Base-by-base conservation (phyloP, 1,139 yeast species). In the Pichia cactophila region DNA sequence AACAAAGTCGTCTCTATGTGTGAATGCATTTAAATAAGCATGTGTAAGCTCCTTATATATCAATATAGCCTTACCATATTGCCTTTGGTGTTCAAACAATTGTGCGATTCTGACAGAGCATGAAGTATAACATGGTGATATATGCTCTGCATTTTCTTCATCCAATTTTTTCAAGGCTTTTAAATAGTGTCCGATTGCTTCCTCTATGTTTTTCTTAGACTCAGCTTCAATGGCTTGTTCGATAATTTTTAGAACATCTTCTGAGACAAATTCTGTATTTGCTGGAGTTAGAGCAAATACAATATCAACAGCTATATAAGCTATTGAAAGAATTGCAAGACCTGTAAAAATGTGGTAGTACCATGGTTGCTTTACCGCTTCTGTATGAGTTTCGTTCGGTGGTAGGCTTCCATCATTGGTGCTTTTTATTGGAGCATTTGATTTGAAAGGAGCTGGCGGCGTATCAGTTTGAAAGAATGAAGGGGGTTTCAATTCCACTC, bases 81-180 rank as follows among this genome's bases (percentile, higher is more conserved):
- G 42, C 11, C 52, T 56, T 20, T 56, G 33, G 54, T 56, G 44
- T 65, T 66, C 60, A 63, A 78, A 86, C 83, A 86, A 81, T 61
- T 89, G 95, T 2, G 86, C 96, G 42, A 87, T 72, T 62, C 89
- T 86, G 61, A 89, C 69, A 60, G 87, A 92, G 49, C 89, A 75
- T 0, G 96, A 95, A 0, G 96, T 87, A 60, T 81, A 84, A 58
- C 82, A 86, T 58, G 83, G 88, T 42, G 77, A 69, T 37, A 84
- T 60, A 11, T 72, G 73, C 53, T 78, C 78, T 62, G 85, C 61
- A 0, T 65, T 69, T 40, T 72, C 62, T 12, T 51, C 49, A 42
- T 60, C 63, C 33, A 56, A 43, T 26, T 51, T 47, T 8, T 50
- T 43, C 23, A 62, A 45, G 9, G 57, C 54, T 26, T 53, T 51